A percentile compares a stretch with the other conserved stretches of the same genome.
These are phyloP conservation scores for Periglandula ipomoeae DNA, from an alignment of 2,329 filamentous ascomycete species.

Conservation along the genomic window DNA sequence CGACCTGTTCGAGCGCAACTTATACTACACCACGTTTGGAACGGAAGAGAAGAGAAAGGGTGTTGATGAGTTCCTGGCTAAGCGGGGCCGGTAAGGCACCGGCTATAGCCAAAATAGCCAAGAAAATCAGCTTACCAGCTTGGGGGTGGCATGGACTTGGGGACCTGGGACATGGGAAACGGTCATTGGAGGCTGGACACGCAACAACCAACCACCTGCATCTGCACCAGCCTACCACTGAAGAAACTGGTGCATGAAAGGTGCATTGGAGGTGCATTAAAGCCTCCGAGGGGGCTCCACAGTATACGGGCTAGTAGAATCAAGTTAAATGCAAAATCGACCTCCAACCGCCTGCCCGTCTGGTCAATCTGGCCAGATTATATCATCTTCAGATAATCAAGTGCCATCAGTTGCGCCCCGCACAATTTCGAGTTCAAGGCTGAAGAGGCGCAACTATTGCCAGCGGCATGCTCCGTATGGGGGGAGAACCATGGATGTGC, in stretches of 20 bases:
- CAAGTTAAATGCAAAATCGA: background rate
- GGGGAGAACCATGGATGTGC: background rate
- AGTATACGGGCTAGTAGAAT: background rate
- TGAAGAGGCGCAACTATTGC: background rate
- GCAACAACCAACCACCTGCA: background rate
- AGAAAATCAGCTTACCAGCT: background rate
- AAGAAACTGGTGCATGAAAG: slow-evolving; percentile 3
- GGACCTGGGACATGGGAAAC: background rate
- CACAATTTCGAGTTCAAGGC: background rate
- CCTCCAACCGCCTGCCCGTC: background rate
- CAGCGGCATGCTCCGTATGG: background rate
- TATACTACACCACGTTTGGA: slow-evolving; percentile 27
- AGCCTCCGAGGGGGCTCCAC: background rate
- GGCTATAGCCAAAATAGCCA: background rate
- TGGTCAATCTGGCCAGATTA: background rate
- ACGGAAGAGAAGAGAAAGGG: slow-evolving; percentile 20
- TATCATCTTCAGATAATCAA: background rate
- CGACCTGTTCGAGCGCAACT: slow-evolving; percentile 23
- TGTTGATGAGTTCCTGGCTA: slow-evolving; percentile 20
- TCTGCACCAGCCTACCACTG: slow-evolving; percentile 5
- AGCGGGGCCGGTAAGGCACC: slow-evolving; percentile 6
- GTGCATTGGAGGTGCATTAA: slow-evolving; percentile 1
- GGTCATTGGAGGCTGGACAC: background rate
- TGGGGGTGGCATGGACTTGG: background rate
- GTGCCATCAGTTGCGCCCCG: background rate